Base-by-base conservation (phyloP, 306 rosid species). In the Gillenia trifoliata region DNA sequence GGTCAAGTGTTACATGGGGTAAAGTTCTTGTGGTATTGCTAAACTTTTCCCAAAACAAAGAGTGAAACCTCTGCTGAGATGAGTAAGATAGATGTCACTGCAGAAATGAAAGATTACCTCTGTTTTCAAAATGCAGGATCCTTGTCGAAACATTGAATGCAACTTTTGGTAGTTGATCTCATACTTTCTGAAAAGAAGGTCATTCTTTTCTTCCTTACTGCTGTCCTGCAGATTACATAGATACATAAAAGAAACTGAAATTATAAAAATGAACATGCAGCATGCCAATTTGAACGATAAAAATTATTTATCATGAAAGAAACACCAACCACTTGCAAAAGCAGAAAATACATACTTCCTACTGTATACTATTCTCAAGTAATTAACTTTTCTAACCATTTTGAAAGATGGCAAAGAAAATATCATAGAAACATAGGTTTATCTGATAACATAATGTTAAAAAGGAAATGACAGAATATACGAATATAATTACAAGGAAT, bases 121-220 rank as follows among this genome's bases (percentile, higher is more conserved):
- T 29, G 81, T 72, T 78, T 87, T 93, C 49, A 88, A 70, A 76
- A 90, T 75, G 86, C 89, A 91, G 3, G 98, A 86, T 66, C 96
- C 93, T 80, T 89, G 97, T n/a, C 91, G 91, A 36, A 77, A 81
- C 56, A 89, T 88, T 22, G 75, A 85, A 57, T 82, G 71, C 56
- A 89, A 52, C 30, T 89, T 86, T 62, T 83, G 86, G 67, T 89
- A 93, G 76, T 89, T 89, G 74, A 91, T 79, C 47, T 73, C 80
- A 76, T 88, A 89, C 81, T 88, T 81, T 43, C 85, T 85, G 66
- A 85, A 91, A 49, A 91, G 88, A 74, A 89, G 77, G 74, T 83
- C 86, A 74, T 91, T 86, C 68, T 83, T 84, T 55, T 88, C 84
- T 15, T 71, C 75, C 81, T 91, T 91, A 60, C 75, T 75, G 43